Conservation (phyloP, 2,329 filamentous ascomycete genomes). For the Penicillium sp. region DNA sequence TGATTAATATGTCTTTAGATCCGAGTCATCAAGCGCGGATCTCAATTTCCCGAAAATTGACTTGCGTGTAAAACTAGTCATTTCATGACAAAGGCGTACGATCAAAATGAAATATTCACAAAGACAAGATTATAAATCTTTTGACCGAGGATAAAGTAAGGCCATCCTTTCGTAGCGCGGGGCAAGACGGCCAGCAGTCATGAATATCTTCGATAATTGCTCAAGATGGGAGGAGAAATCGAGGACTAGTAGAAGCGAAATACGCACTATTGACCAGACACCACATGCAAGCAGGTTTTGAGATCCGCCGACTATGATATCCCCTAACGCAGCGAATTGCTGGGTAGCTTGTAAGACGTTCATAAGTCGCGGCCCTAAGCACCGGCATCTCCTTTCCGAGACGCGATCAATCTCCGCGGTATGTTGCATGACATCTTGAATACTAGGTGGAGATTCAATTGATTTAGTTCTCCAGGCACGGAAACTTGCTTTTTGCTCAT, state of each 20-base stretch:
- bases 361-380: background rate
- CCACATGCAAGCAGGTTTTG: background rate
- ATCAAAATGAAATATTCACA: background rate
- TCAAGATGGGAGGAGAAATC: background rate
- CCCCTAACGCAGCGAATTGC: background rate
- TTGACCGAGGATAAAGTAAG: background rate
- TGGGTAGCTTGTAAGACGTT: background rate
- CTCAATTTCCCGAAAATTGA: background rate
- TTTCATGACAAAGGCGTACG: background rate
- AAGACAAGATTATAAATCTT: background rate
- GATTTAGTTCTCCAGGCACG: background rate
- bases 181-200: background rate
- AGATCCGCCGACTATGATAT: background rate
- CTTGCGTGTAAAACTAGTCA: background rate
- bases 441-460: background rate
- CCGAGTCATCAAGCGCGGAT: background rate
- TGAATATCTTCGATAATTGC: background rate
- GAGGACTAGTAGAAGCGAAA: background rate
- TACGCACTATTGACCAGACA: background rate
- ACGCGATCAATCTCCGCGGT: background rate
- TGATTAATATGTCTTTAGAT: background rate
- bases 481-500: background rate
- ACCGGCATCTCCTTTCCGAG: background rate
- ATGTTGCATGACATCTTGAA: background rate
- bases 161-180: background rate